Conservation (phyloP, 495 filamentous ascomycete species). For the Recurvomyces mirabilis region DNA sequence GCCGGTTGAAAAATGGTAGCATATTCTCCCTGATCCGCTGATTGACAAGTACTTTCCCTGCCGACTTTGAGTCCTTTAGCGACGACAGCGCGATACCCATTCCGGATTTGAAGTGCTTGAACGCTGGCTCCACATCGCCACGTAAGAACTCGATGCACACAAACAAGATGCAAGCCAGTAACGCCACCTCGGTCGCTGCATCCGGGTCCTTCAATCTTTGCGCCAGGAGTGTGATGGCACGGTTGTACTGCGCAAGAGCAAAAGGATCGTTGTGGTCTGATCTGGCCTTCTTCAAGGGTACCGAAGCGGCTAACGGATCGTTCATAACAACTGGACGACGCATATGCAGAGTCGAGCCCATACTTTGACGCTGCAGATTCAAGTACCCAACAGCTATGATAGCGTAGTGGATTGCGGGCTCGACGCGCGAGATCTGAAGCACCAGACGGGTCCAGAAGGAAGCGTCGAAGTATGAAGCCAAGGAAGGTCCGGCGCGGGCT, state of each 20-base stretch:
- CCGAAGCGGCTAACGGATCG: background rate
- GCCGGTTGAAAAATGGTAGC: conserved; percentile 14
- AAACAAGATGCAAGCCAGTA: conserved; percentile 16
- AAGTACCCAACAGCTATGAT: conserved; percentile 13
- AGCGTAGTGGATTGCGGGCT: conserved; percentile 15
- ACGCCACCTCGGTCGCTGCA: conserved; percentile 4
- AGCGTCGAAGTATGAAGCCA: conserved; percentile 18
- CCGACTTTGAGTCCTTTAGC: background rate
- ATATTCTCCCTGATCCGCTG: conserved; percentile 10
- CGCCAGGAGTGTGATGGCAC: conserved; percentile 11
- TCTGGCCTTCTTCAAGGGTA: background rate
- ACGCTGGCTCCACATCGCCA: conserved; percentile 4
- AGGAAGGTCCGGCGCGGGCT: conserved; percentile 4
- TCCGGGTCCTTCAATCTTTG: conserved; percentile 1
- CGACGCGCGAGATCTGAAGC: conserved; percentile 8
- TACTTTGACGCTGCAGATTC: conserved; percentile 4
- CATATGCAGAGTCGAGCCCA: background rate
- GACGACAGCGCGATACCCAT: conserved; percentile 9
- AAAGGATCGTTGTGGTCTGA: conserved; percentile 8
- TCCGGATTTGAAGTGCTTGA: conserved; percentile 16
- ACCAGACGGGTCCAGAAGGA: conserved; percentile 17
- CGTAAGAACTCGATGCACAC: conserved; percentile 15
- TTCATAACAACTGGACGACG: background rate
- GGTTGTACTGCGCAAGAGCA: conserved; percentile 14
- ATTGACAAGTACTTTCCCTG: background rate